Evolutionary conservation across 768 basidiomycete genomes (phyloP), one percentile per base, ranked within the genome.

Genomic region (Tricholoma saponaceum): DNA sequence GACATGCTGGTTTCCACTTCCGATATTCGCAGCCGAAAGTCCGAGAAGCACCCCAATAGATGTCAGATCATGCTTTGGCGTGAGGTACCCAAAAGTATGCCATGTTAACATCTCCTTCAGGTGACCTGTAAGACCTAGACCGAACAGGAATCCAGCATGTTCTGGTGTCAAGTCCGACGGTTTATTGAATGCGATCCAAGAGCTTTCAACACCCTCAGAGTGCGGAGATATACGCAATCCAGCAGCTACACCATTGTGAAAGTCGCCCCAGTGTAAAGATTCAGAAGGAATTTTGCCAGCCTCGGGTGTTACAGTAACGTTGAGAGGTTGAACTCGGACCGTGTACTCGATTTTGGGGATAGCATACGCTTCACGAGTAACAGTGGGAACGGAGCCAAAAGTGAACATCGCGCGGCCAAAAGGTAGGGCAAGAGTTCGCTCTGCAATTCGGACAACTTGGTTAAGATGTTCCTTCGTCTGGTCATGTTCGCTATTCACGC

Each of bases 101-200:
- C 95, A 96, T 1, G 92, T 93, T 64, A 92, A 72, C 84, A 99
- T 85, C 58, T 87, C 85, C 61, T 86, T 85, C 59, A 98, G 78
- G 68, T 98, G 95, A 0, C 97, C 97, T 1, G 87, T 91, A 22
- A 99, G 76, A 0, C 97, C 97, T 8, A 99, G 80, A 14, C 92
- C 97, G 39, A 92, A 85, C 43, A 99, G 77, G 74, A 98, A 95
- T 2, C 97, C 97, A n/a, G 95, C 97, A 67, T 98, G 97, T 66
- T 94, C 88, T 0, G 95, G 86, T 4, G 90, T 95, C 54, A 95
- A 80, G 46, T 95, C 91, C 0, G 85, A 80, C 0, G 97, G 96
- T 64, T 90, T 92, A 72, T 98, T 96, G 79, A 95, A 98, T 13
- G 89, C 87, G 54, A 97, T 94, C 92, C 95, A 98, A 0, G 94